Conservation (phyloP, 306 rosid species). For the Cucumis cinereus region DNA sequence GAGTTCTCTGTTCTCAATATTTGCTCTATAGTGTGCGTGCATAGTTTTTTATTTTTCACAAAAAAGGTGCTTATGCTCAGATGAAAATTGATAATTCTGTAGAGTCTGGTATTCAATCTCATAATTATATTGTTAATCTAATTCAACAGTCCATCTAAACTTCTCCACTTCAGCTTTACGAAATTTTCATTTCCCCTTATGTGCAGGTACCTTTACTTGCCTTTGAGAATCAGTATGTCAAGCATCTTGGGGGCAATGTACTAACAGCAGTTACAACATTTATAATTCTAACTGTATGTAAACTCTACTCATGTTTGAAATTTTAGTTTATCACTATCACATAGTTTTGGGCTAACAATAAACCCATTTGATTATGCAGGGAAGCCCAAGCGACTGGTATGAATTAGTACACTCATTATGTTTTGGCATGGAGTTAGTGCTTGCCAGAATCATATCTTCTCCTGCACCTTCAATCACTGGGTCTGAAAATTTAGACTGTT, state of each 20-base stretch:
- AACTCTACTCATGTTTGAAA: background rate
- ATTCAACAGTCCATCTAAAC: background rate
- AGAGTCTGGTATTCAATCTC: background rate
- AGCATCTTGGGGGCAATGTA: constrained; percentile 28
- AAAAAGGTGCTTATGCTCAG: background rate
- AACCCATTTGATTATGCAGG: constrained; percentile 16
- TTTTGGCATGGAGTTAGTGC: constrained; percentile 28
- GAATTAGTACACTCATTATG: constrained; percentile 31
- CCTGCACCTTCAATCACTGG: constrained; percentile 10
- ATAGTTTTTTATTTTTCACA: background rate
- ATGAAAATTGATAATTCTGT: background rate
- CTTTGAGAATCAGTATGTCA: constrained; percentile 18
- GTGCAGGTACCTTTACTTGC: constrained; percentile 22
- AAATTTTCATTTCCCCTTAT: background rate
- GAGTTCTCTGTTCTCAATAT: background rate
- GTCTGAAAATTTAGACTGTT: constrained; percentile 15
- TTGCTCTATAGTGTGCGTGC: background rate
- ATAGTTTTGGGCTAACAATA: background rate
- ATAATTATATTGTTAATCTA: background rate
- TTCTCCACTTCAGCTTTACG: background rate
- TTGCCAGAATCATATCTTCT: constrained; percentile 17
- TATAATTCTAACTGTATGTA: constrained; percentile 17
- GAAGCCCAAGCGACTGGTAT: constrained; percentile 21
- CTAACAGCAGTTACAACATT: constrained; percentile 16
- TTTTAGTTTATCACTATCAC: background rate